phyloP scores from a whole-genome alignment of 2,329 filamentous ascomycete genomes.

The Lasiodiplodia citricola region DNA sequence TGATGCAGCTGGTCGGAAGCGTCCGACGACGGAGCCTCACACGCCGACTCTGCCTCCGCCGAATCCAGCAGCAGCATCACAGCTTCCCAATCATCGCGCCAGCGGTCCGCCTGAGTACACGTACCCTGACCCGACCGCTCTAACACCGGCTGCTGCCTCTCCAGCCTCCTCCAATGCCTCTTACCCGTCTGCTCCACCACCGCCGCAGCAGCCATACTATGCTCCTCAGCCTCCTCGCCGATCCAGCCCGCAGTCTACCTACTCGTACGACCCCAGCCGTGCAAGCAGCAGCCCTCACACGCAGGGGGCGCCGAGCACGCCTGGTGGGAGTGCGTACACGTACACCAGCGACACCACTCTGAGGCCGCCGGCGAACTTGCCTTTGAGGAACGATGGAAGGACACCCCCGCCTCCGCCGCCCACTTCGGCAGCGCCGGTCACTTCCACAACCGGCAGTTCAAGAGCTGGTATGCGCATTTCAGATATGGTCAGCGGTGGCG shows the following conservation, averaged over 20 bases:
- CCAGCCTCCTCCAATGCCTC: conserved; percentile 49
- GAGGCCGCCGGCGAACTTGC: conserved; percentile 36
- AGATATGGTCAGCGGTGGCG: conserved; percentile 43
- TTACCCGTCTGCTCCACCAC: conserved; percentile 44
- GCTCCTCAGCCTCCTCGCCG: conserved; percentile 45
- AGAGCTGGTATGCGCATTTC: conserved; percentile 48
- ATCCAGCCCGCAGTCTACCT: conserved; percentile 49
- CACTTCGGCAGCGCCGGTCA: conserved; percentile 37
- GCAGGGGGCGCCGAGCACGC: conserved; percentile 43
- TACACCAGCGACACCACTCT: conserved; percentile 35
- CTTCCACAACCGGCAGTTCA: conserved; percentile 31
- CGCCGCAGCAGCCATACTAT: conserved; percentile 47
- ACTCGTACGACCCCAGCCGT: conserved; percentile 49
- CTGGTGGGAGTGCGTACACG: conserved; percentile 39
- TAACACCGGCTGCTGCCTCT: conserved; percentile 51
- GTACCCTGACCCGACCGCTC: conserved; percentile 51
- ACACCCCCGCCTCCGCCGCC: conserved; percentile 36
- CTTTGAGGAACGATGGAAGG: conserved; percentile 45
- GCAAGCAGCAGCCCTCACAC: conserved; percentile 50
- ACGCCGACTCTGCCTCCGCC: conserved; percentile 57
- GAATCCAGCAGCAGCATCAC: conserved; percentile 50
- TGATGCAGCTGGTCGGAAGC: conserved; percentile 51
- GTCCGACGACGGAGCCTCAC: conserved; percentile 55
- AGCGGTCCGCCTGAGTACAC: conserved; percentile 42
- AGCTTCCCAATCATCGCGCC: conserved; percentile 41